These are phyloP conservation scores for Endoconidiophora laricicola DNA, from an alignment of 2,329 filamentous ascomycete species.

Conservation along the genomic window DNA sequence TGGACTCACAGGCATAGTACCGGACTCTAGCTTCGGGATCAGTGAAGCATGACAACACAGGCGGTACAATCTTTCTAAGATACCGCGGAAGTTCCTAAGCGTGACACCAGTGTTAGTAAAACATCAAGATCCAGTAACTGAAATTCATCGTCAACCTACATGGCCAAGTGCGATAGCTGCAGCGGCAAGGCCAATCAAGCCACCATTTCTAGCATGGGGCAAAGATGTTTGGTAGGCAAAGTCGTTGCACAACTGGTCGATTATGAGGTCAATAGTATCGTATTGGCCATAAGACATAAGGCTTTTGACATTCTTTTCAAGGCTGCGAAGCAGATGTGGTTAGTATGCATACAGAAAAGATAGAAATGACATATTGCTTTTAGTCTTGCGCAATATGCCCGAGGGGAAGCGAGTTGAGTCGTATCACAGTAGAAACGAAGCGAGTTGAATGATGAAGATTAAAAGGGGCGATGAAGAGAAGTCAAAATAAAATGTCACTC, in stretches of 20 bases:
- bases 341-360: background rate
- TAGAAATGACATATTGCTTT: too few relatives aligned
- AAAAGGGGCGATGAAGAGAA: background rate
- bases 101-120: background rate
- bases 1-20: conserved; percentile 97
- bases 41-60: conserved; percentile 90
- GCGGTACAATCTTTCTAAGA: conserved; percentile 83
- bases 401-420: too few relatives aligned
- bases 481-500: conserved; percentile 24
- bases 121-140: background rate
- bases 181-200: conserved; percentile 84
- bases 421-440: background rate
- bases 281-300: conserved; percentile 61
- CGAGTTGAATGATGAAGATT: background rate
- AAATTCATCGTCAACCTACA: conserved; percentile 37
- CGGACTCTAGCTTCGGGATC: conserved; percentile 94
- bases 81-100: conserved; percentile 67
- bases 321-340: conserved; percentile 30
- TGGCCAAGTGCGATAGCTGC: conserved; percentile 88
- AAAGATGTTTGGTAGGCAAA: conserved; percentile 96
- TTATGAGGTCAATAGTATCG: conserved; percentile 66
- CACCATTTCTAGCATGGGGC: conserved; percentile 89
- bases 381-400: too few relatives aligned
- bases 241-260: conserved; percentile 92
- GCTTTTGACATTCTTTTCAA: conserved; percentile 82